Evolutionary conservation across 176 grass and related monocot genomes (phyloP).

Genomic region (Coix lacrymajobi): DNA sequence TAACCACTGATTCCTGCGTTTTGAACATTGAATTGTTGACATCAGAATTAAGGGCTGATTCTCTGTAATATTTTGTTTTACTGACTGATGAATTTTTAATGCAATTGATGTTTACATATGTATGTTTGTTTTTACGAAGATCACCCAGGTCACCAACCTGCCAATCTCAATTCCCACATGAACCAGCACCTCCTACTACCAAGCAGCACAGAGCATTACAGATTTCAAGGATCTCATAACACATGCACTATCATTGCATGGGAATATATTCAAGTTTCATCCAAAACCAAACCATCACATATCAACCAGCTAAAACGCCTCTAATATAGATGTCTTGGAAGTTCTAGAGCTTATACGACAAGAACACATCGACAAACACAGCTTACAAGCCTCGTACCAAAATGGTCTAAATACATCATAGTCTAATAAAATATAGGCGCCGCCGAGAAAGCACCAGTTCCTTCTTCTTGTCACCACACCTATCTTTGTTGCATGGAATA

Average conservation of each 20-base stretch:
- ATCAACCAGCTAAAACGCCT: not conserved
- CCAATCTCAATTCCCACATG: not conserved
- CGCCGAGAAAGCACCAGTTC: not conserved
- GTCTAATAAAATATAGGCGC: constrained; percentile 4
- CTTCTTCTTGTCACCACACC: not conserved
- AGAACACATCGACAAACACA: not conserved
- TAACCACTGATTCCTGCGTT: not conserved
- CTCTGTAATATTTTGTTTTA: not conserved
- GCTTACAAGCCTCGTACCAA: not conserved
- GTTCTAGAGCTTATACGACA: constrained; percentile 4
- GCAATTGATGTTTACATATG: not conserved
- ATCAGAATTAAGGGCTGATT: not conserved
- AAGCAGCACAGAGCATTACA: not conserved
- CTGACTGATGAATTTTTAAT: not conserved
- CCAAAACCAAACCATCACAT: not conserved
- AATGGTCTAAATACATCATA: constrained; percentile 4
- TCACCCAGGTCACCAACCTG: not conserved
- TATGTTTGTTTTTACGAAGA: not conserved
- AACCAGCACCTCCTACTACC: not conserved
- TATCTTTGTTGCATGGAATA: not conserved
- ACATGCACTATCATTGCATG: not conserved
- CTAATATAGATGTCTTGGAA: not conserved
- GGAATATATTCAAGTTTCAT: not conserved
- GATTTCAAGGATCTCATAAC: not conserved
- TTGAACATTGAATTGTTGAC: not conserved